A percentile compares a stretch with the other conserved stretches of the same genome.
phyloP scores from a whole-genome alignment of 2,329 filamentous ascomycete species.

The Colletotrichum sp. region DNA sequence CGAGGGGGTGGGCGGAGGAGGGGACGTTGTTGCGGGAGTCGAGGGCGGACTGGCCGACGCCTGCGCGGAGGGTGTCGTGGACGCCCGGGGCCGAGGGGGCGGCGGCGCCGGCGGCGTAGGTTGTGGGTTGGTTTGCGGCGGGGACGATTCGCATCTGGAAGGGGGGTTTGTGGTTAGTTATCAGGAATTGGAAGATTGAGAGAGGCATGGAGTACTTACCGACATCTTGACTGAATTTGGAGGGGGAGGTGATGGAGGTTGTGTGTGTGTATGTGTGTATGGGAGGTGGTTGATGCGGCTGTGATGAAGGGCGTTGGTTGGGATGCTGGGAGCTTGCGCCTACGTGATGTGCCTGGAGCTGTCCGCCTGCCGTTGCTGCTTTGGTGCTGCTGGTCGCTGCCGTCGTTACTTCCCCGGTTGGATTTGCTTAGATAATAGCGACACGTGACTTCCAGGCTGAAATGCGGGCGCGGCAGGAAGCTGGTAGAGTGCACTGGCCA shows the following conservation, averaged over 20 bases:
- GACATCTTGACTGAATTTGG: slow-evolving; percentile 46
- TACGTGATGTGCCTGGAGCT: slow-evolving; percentile 24
- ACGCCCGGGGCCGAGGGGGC: slow-evolving; percentile 93
- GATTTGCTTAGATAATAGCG: not conserved
- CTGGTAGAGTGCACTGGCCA: not conserved
- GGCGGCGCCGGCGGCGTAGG: slow-evolving; percentile 69
- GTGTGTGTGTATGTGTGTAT: not conserved
- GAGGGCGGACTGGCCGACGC: slow-evolving; percentile 70
- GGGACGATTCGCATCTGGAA: slow-evolving; percentile 83
- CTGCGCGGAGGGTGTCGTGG: slow-evolving; percentile 89
- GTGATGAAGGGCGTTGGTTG: not conserved
- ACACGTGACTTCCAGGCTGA: slow-evolving; percentile 21
- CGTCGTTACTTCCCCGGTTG: not conserved
- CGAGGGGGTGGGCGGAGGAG: slow-evolving; percentile 78
- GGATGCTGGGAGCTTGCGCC: slow-evolving; percentile 20
- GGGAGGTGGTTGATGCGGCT: not conserved
- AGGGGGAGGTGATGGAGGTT: not conserved
- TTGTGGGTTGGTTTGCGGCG: slow-evolving; percentile 66
- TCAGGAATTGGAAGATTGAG: not conserved
- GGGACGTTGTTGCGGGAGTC: slow-evolving; percentile 47
- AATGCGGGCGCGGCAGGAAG: slow-evolving; percentile 9
- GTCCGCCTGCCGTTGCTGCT: not conserved
- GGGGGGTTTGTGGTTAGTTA: not conserved
- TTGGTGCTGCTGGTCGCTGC: not conserved
- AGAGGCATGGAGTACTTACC: slow-evolving; percentile 35